Base-by-base conservation (phyloP, 164 flowering plant genomes). In the Pachysandra terminalis region DNA sequence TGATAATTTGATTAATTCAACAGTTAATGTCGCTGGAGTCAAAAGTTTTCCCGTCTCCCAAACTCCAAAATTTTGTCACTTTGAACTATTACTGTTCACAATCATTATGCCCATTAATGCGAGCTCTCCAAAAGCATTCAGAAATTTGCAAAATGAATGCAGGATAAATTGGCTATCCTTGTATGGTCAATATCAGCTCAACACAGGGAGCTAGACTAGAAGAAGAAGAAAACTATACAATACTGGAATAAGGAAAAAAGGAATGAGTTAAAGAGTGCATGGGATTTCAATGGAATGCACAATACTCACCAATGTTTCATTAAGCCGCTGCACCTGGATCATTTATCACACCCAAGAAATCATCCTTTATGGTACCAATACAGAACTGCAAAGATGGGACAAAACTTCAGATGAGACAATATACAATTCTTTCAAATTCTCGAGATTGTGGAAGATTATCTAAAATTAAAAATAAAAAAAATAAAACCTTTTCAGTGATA, bases 351-450 rank as follows among this genome's bases (percentile, higher is more conserved):
- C 96, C 96, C 83, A 90, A 79, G 82, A 87, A 90, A 73, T 90
- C 92, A 56, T 90, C 96, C 61, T 90, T 90, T 40, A 90, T 90
- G 62, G 94, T 88, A 52, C 96, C 96, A 56, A 90, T 89, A 75
- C 96, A 90, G 70, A 90, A 90, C 93, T 90, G 90, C 77, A 76
- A 70, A 70, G 7, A 21, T 0, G 3, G 21, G 41, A 5, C 17
- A 41, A 61, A 32, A 66, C 24, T 22, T 9, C 10, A 58, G 21
- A 40, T 21, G 17, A 57, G 21, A 49, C 5, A 4, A 26, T 51
- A 45, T 15, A 45, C 14, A 45, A 45, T 13, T 27, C 24, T 51
- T n/a, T 19, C 37, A 54, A 16, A 22, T 23, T 12, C 2, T 25
- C 3, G 25, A 28, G 15, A 10, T 49, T 35, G 16, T 17, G 24